These are phyloP conservation scores for Phoenix roebelenii DNA, from an alignment of 176 grass and related monocot genomes.

Conservation along the genomic window DNA sequence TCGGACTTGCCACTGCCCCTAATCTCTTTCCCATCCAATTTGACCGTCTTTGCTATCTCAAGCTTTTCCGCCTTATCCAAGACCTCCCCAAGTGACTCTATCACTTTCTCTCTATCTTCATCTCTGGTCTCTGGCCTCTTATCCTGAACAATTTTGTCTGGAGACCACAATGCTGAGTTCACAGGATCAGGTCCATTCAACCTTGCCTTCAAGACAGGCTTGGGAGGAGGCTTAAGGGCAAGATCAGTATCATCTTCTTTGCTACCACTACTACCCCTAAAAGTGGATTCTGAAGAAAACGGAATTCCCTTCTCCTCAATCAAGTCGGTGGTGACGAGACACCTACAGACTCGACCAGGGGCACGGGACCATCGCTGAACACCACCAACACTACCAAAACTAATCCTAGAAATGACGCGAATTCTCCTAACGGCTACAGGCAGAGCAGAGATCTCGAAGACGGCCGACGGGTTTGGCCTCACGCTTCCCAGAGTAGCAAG, in stretches of 20 bases:
- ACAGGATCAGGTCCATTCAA: constrained; percentile 39
- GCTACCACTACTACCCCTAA: constrained; percentile 17
- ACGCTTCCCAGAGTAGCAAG: constrained; percentile 62
- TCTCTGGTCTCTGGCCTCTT: constrained; percentile 20
- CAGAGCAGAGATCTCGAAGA: constrained; percentile 21
- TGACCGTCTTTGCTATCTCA: constrained; percentile 32
- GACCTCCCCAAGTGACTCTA: constrained; percentile 68
- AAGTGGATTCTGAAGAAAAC: constrained; percentile 42
- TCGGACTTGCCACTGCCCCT: constrained; percentile 22
- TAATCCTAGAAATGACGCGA: constrained; percentile 48
- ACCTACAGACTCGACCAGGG: constrained; percentile 57
- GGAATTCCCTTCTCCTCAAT: constrained; percentile 68
- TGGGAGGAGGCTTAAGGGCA: constrained; percentile 59
- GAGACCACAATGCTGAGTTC: constrained; percentile 25
- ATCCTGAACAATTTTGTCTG: constrained; percentile 15
- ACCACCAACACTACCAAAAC: constrained; percentile 31
- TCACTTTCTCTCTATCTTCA: constrained; percentile 58
- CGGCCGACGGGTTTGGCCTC: constrained; percentile 31
- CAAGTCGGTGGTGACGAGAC: constrained; percentile 73
- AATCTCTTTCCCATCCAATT: constrained; percentile 12
- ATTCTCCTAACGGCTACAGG: constrained; percentile 25
- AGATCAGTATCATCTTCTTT: constrained; percentile 30
- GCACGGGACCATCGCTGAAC: constrained; percentile 32
- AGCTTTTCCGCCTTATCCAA: constrained; percentile 89
- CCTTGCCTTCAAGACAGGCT: constrained; percentile 27